Base-by-base conservation (phyloP, 768 basidiomycete genomes). In the Leccinum disarticulatum region DNA sequence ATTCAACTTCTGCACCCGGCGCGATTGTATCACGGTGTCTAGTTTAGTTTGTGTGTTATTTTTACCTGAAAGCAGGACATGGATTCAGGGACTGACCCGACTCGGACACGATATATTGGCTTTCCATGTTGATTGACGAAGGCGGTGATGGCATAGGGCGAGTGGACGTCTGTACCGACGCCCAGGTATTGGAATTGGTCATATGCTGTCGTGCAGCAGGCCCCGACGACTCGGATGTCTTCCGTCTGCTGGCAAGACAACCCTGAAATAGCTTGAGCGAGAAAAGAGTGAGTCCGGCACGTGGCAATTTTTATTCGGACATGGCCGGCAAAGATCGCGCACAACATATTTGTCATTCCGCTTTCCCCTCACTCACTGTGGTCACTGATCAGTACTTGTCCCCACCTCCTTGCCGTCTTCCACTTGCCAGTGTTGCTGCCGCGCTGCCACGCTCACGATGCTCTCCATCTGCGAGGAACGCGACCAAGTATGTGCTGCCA, bases 91-190 rank as follows among this genome's bases (percentile, higher is more conserved):
- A 81, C 87, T 73, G 61, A 92, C 90, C 89, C 86, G 50, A 94
- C 81, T n/a, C n/a, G n/a, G n/a, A n/a, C n/a, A 52, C 91, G 87
- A 74, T 79, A 92, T 1, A 22, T 22, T 22, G 80, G 89, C 66
- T 85, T 86, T 55, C 91, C 91, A 73, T 90, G 85, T 69, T 91
- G 89, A 69, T 90, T 92, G 52, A 88, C 81, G 66, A 90, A 86
- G 7, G 87, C 86, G 17, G 90, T 92, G 65, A 91, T 90, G 43
- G 85, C 85, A 68, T 87, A 93, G 3, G 91, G 91, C 14, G 90
- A 91, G 33, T 87, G 84, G 11, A 86, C 78, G 60, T 83, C 78
- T 66, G 81, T 80, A 19, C 83, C 81, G 33, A 92, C 88, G 13
- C 90, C 87, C 22, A 22, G 70, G 25, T 22, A 1, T 22, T 22